Conservation (phyloP, 208 protist species). For the Leishmania amazonensis region DNA sequence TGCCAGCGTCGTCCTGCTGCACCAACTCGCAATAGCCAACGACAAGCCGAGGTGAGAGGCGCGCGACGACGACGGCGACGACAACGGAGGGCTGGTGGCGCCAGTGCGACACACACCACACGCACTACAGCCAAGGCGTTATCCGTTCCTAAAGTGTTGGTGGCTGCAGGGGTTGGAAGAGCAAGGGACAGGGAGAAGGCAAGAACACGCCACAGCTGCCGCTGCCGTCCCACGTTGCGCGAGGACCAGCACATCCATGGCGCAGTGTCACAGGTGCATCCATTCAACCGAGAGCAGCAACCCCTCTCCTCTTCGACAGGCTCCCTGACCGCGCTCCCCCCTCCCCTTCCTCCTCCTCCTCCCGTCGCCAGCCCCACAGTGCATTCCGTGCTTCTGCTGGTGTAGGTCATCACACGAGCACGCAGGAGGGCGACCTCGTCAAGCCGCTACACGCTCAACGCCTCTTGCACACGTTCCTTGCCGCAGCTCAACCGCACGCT, state of each 20-base stretch:
- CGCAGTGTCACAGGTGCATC: too few species aligned
- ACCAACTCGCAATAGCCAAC: neutral
- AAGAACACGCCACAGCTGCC: neutral
- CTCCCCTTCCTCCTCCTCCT: too few species aligned
- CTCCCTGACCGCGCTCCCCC: too few species aligned
- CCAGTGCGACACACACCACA: neutral
- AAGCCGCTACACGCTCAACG: neutral
- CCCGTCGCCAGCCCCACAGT: too few species aligned
- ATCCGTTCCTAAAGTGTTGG: too few species aligned
- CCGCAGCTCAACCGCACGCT: constrained; percentile 7
- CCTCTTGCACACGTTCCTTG: neutral
- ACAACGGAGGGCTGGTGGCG: neutral
- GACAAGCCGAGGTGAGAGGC: neutral
- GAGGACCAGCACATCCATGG: too few species aligned
- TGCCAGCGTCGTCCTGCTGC: neutral
- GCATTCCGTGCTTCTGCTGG: too few species aligned
- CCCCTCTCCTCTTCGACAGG: neutral
- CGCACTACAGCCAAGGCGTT: neutral
- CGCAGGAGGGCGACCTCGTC: neutral
- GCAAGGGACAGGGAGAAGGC: neutral
- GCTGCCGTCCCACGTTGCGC: neutral
- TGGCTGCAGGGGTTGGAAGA: neutral
- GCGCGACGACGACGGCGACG: neutral
- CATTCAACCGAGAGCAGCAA: neutral
- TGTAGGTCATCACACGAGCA: too few species aligned